These are phyloP conservation scores for Fraxinus nigra DNA, from an alignment of 305 asterid species.

Conservation along the genomic window DNA sequence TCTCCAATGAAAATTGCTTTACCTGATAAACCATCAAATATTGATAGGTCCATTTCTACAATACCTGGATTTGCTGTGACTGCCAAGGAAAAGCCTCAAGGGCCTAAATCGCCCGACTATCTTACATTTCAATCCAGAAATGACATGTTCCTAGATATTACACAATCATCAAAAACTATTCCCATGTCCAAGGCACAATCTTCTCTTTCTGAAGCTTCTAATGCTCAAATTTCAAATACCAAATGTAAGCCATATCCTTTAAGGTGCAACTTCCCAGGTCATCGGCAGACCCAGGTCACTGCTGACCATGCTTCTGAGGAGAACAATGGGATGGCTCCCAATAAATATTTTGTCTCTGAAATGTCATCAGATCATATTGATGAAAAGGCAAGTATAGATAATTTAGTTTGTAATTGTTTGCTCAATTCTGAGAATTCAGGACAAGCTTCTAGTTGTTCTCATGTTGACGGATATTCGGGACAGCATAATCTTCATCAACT, in stretches of 20 bases:
- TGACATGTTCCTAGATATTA: conserved; percentile 29
- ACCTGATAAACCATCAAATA: conserved; percentile 57
- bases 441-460: conserved; percentile 32
- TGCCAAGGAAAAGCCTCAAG: conserved; percentile 32
- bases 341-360: conserved; percentile 28
- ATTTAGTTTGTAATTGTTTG: conserved; percentile 22
- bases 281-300: conserved; percentile 35
- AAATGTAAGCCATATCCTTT: conserved; percentile 19
- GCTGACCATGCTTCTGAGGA: conserved; percentile 35
- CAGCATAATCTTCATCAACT: conserved; percentile 31
- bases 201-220: conserved; percentile 27
- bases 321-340: conserved; percentile 28
- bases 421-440: conserved; percentile 29
- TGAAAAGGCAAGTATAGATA: conserved; percentile 27
- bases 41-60: conserved; percentile 64
- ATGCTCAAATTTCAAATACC: conserved; percentile 33
- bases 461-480: conserved; percentile 32
- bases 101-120: conserved; percentile 17
- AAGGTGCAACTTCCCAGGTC: conserved; percentile 21
- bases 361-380: conserved; percentile 23
- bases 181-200: conserved; percentile 33
- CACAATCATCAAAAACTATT: conserved; percentile 30
- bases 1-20: conserved; percentile 67
- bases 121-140: conserved; percentile 31
- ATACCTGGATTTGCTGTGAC: conserved; percentile 46